These are phyloP conservation scores for Kazachstania psychrophila DNA, from an alignment of 805 yeast species.

Conservation along the genomic window DNA sequence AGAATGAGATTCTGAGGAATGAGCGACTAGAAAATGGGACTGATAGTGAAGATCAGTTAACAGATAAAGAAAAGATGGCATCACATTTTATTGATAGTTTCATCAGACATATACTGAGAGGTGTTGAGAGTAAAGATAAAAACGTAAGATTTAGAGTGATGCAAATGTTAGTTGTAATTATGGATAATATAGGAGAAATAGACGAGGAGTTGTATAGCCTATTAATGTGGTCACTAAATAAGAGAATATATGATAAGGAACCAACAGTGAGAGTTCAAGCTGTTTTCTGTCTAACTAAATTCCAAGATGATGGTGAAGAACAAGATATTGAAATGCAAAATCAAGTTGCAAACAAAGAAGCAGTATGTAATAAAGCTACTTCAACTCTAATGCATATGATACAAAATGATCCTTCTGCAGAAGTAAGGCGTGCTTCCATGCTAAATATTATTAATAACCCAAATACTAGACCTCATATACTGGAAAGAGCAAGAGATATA, in stretches of 20 bases:
- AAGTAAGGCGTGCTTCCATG: slow-evolving; percentile 79
- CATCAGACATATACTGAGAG: slow-evolving; percentile 61
- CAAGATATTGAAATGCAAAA: slow-evolving; percentile 5
- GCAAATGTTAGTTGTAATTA: slow-evolving; percentile 61
- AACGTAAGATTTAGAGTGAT: slow-evolving; percentile 73
- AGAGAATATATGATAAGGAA: slow-evolving; percentile 68
- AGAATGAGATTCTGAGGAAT: slow-evolving; percentile 9
- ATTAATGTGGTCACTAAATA: slow-evolving; percentile 49
- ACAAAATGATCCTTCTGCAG: slow-evolving; percentile 75
- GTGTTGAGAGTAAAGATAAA: slow-evolving; percentile 66
- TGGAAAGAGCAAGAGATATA: slow-evolving; percentile 77
- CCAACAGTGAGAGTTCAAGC: slow-evolving; percentile 76
- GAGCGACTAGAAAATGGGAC: slow-evolving; percentile 14
- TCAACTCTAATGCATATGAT: slow-evolving; percentile 42
- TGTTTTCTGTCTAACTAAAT: slow-evolving; percentile 63
- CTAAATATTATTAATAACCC: slow-evolving; percentile 53
- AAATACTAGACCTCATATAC: slow-evolving; percentile 45
- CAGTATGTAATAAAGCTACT: slow-evolving; percentile 38
- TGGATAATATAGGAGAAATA: slow-evolving; percentile 65
- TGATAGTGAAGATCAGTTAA: slow-evolving; percentile 18
- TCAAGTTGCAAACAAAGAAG: slow-evolving; percentile 24
- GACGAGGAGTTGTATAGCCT: slow-evolving; percentile 62
- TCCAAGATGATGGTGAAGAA: slow-evolving; percentile 48
- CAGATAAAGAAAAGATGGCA: slow-evolving; percentile 36
- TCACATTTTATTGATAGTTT: slow-evolving; percentile 50